Conservation (phyloP, 2,329 filamentous ascomycete species). For the Monosporascus ibericus region DNA sequence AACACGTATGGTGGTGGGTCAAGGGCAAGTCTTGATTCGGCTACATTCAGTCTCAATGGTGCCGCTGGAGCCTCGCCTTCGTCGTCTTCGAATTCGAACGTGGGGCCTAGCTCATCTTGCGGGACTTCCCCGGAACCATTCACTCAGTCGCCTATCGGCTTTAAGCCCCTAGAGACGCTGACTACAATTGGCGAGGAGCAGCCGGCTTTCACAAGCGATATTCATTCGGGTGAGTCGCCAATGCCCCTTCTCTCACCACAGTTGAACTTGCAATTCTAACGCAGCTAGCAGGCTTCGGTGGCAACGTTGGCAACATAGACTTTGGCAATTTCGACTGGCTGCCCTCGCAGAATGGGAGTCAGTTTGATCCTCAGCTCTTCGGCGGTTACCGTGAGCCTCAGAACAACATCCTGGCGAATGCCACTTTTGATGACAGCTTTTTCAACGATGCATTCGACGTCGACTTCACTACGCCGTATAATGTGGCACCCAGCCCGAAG, state of each 20-base stretch:
- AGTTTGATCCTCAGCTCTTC: slow-evolving; percentile 88
- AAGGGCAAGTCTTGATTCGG: slow-evolving; percentile 45
- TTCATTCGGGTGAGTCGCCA: slow-evolving; percentile 43
- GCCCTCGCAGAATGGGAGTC: slow-evolving; percentile 71
- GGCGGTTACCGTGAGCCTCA: slow-evolving; percentile 89
- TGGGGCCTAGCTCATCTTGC: slow-evolving; percentile 58
- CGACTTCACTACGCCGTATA: slow-evolving; percentile 78
- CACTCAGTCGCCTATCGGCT: slow-evolving; percentile 63
- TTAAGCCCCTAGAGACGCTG: slow-evolving; percentile 56
- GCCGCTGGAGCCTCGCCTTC: slow-evolving; percentile 60
- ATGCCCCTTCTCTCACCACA: slow-evolving; percentile 33
- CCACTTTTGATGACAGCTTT: slow-evolving; percentile 63
- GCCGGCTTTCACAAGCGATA: slow-evolving; percentile 32
- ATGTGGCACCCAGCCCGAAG: slow-evolving; percentile 47
- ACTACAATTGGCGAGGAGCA: slow-evolving; percentile 64
- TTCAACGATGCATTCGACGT: slow-evolving; percentile 73
- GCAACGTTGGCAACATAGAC: slow-evolving; percentile 36
- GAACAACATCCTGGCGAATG: slow-evolving; percentile 65
- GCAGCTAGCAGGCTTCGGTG: slow-evolving; percentile 24
- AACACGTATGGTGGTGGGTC: slow-evolving; percentile 37
- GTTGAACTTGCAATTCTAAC: background rate
- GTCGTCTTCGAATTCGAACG: slow-evolving; percentile 54
- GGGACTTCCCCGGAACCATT: slow-evolving; percentile 73
- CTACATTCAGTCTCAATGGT: slow-evolving; percentile 38
- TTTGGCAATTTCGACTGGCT: slow-evolving; percentile 65